Evolutionary conservation across 768 basidiomycete species (phyloP).

Genomic region (Hericium erinaceus): DNA sequence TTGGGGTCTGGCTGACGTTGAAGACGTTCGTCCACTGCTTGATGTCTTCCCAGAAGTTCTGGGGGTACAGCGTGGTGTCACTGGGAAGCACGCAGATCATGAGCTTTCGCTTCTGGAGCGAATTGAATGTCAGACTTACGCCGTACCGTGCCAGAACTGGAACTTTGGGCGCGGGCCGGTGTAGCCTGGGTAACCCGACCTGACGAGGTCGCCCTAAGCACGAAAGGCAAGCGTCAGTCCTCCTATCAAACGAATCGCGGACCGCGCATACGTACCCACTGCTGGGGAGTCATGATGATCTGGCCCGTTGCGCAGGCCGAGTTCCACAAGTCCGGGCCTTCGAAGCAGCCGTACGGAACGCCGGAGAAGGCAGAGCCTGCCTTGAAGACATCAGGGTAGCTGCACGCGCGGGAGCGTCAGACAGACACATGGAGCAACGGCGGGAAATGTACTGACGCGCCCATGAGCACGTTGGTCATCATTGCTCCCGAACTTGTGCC

Average conservation of each 20-base stretch:
- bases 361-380: constrained; percentile 43
- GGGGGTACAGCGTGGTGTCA: constrained; percentile 40
- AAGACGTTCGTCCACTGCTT: constrained; percentile 52
- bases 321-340: constrained; percentile 38
- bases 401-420: constrained; percentile 30
- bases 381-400: constrained; percentile 31
- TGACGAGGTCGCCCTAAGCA: constrained; percentile 32
- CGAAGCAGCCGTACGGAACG: constrained; percentile 47
- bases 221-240: too few relatives aligned
- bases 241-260: constrained; percentile 10
- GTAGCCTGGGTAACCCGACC: constrained; percentile 41
- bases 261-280: neutral
- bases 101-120: neutral
- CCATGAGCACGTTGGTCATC: constrained; percentile 51
- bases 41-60: constrained; percentile 42
- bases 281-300: neutral
- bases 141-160: constrained; percentile 47
- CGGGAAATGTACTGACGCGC: constrained; percentile 25
- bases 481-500: constrained; percentile 47
- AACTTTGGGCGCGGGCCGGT: constrained; percentile 41
- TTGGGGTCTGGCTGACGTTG: constrained; percentile 32
- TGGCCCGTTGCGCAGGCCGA: constrained; percentile 21
- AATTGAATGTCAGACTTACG: constrained; percentile 13
- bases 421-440: constrained; percentile 46
- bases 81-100: constrained; percentile 15